Evolutionary conservation across 139 green algal species (phyloP).

Genomic region (Spirogloea muscicola): DNA sequence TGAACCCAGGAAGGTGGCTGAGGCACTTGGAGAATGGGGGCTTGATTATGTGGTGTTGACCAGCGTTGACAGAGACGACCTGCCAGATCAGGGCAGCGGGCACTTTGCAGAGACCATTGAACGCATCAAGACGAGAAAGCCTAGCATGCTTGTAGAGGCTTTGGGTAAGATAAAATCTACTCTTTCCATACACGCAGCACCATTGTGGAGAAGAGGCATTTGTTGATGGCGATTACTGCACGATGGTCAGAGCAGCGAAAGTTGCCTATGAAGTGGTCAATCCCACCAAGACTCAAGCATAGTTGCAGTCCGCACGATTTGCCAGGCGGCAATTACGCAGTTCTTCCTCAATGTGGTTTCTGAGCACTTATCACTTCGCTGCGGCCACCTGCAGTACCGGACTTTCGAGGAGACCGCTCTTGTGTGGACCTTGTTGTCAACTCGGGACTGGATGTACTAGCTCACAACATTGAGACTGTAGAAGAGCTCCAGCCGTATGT

Average conservation of each 20-base stretch:
- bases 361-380: not conserved
- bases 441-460: constrained; percentile 93
- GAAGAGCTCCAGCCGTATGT: constrained; percentile 73
- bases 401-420: constrained; percentile 86
- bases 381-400: constrained; percentile 59
- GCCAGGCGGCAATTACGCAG: not conserved
- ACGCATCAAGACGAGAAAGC: constrained; percentile 61
- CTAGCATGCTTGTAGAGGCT: constrained; percentile 43
- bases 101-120: constrained; percentile 98
- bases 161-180: constrained; percentile 38
- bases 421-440: constrained; percentile 69
- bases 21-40: constrained; percentile 88
- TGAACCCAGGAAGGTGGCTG: constrained; percentile 87
- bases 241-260: not conserved
- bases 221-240: not conserved
- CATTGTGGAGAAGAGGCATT: not conserved
- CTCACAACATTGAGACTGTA: constrained; percentile 99
- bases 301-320: not conserved
- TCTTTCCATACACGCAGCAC: too few species aligned
- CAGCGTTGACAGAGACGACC: constrained; percentile 94
- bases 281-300: not conserved
- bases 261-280: not conserved
- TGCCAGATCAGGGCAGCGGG: constrained; percentile 74
- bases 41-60: constrained; percentile 98
- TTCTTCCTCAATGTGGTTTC: not conserved